Percentiles rank a stretch among this genome's conserved stretches.
Conservation (phyloP, 495 filamentous ascomycete genomes). For the Aspergillus sparsus region DNA sequence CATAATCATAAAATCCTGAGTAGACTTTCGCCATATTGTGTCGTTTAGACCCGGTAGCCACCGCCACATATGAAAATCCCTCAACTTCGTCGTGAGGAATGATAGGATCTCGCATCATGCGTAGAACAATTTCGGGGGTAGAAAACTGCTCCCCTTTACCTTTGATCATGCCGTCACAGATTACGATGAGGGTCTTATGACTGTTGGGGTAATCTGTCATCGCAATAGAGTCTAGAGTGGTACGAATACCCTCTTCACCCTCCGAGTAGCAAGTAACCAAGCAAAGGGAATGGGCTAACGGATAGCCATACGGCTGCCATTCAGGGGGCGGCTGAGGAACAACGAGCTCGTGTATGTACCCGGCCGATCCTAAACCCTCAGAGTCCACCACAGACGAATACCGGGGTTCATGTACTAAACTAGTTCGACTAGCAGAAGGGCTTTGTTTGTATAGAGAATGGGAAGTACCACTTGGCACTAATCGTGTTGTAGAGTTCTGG, state of each 20-base stretch:
- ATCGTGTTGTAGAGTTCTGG: slow-evolving; percentile 75
- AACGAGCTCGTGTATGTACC: slow-evolving; percentile 92
- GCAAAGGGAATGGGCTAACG: slow-evolving; percentile 89
- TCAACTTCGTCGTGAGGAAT: slow-evolving; percentile 76
- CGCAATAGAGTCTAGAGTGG: slow-evolving; percentile 93
- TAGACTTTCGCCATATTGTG: slow-evolving; percentile 99
- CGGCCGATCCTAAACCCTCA: slow-evolving; percentile 80
- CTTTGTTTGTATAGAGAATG: slow-evolving; percentile 67
- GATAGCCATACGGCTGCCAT: slow-evolving; percentile 95
- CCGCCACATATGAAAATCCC: slow-evolving; percentile 93
- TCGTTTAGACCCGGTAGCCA: slow-evolving; percentile 91
- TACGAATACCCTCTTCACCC: slow-evolving; percentile 87
- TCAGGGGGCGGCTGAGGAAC: slow-evolving; percentile 97
- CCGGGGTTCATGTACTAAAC: slow-evolving; percentile 50
- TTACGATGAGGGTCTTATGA: slow-evolving; percentile 92
- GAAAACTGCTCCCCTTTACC: slow-evolving; percentile 84
- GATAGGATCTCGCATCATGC: slow-evolving; percentile 93
- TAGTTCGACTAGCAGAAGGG: slow-evolving; percentile 52
- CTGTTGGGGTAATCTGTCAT: slow-evolving; percentile 99
- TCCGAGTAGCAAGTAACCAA: slow-evolving; percentile 98
- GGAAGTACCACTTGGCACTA: slow-evolving; percentile 61
- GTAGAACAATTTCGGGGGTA: slow-evolving; percentile 85
- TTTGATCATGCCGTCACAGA: slow-evolving; percentile 98
- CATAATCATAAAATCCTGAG: slow-evolving; percentile 97
- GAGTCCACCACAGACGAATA: slow-evolving; percentile 57